Evolutionary conservation across 306 rosid species (phyloP).

Genomic region (Boehmeria nivea): DNA sequence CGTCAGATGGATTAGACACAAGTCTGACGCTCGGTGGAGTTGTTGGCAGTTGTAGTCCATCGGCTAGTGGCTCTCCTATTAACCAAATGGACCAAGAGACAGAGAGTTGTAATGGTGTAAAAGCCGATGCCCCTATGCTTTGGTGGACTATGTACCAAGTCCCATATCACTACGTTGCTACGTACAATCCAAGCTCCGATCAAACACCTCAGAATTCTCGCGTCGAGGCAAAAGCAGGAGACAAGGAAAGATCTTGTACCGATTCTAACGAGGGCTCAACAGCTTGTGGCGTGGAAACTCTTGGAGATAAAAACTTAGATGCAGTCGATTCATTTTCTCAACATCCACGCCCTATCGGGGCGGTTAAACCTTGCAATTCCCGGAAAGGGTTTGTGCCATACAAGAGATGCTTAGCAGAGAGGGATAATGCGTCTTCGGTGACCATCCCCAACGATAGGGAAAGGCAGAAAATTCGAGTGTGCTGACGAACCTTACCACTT

Average conservation of each 20-base stretch:
- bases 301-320: constrained; percentile 37
- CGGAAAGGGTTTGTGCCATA: constrained; percentile 73
- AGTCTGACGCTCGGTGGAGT: constrained; percentile 45
- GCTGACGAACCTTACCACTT: constrained; percentile 43
- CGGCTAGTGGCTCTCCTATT: constrained; percentile 22
- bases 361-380: constrained; percentile 29
- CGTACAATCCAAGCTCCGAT: constrained; percentile 26
- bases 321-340: constrained; percentile 32
- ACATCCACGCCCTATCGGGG: constrained; percentile 10
- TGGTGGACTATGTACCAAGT: constrained; percentile 41
- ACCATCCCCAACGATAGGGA: constrained; percentile 49
- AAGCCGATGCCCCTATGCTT: constrained; percentile 31
- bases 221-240: constrained; percentile 28
- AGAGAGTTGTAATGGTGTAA: constrained; percentile 17
- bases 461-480: constrained; percentile 66
- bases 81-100: constrained; percentile 22
- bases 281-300: constrained; percentile 24
- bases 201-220: constrained; percentile 22
- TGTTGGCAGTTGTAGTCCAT: constrained; percentile 22
- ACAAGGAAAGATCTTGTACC: constrained; percentile 42
- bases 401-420: constrained; percentile 73
- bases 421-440: constrained; percentile 44
- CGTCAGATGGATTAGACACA: constrained; percentile 28
- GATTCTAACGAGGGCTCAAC: constrained; percentile 43
- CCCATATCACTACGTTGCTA: constrained; percentile 24